Base-by-base conservation (phyloP, 805 yeast species). In the Starmera dryadoides region DNA sequence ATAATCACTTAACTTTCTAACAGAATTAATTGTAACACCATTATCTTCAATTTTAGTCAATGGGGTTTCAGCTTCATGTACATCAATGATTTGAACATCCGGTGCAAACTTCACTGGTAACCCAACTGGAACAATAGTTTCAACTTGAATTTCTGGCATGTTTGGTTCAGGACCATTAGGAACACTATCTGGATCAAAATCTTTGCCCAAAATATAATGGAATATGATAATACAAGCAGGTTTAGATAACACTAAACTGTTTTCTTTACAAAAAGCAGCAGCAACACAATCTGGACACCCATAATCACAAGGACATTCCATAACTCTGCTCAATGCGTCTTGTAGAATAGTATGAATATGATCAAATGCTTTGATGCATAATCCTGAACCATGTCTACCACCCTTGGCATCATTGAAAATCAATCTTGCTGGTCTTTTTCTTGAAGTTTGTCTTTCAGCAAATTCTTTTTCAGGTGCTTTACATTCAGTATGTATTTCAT, bases 381-480 rank as follows among this genome's bases (percentile, higher is more conserved):
- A 64, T 0, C 98, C 98, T 0, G 86, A 75, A 0, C 96, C 96
- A 34, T 69, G 65, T 40, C 69, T 69, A 2, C 95, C 95, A 10
- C 95, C 96, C 51, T 80, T 78, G 1, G 86, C 71, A 57, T 93
- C 98, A 53, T 79, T 79, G 48, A 93, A 84, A 2, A 89, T 77
- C 36, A 93, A 63, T 39, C 98, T 66, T 0, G 95, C 95, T 0
- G 98, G 98, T 32, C 99, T 64, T 41, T 73, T 75, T 31, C 98
- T 64, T 15, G 61, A 59, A 0, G 91, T 73, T 52, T 84, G 84
- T 22, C 87, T 62, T 36, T 72, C 71, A 1, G 96, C 86, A 68
- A 91, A 86, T 55, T 93, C 99, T 52, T 93, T 93, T 47, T 88
- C 95, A 0, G 98, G 97, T 0, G 98, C 97, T 53, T 93, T 93